A percentile compares a stretch with the other conserved stretches of the same genome.
Evolutionary conservation across 768 basidiomycete genomes (phyloP).

Genomic region (Amanita exitialis): DNA sequence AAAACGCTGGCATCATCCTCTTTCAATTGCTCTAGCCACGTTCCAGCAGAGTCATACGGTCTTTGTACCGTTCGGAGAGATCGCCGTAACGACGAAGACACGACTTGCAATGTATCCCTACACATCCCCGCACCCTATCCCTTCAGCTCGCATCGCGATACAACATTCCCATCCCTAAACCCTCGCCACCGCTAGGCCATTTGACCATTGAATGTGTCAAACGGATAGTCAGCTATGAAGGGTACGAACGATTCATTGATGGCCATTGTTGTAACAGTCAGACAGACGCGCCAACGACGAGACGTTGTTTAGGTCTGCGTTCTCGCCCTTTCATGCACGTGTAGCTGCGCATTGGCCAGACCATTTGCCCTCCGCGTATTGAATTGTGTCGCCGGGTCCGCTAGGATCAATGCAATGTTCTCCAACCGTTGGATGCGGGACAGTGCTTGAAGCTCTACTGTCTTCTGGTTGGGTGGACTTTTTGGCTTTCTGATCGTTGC

Average conservation of each 20-base stretch:
- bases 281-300: not conserved
- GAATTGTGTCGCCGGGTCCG: constrained; percentile 1
- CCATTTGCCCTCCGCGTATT: not conserved
- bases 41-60: constrained; percentile 5
- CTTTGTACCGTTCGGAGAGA: not conserved
- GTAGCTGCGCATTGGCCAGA: constrained; percentile 5
- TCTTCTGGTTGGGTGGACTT: not conserved
- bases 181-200: not conserved
- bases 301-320: not conserved
- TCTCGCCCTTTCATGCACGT: constrained; percentile 3
- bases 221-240: not conserved
- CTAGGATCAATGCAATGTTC: not conserved
- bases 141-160: not conserved
- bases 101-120: constrained; percentile 9
- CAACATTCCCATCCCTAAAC: not conserved
- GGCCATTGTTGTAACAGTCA: not conserved
- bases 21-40: constrained; percentile 9
- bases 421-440: not conserved
- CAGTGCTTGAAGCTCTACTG: constrained; percentile 1
- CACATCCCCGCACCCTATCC: not conserved
- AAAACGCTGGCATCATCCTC: constrained; percentile 58
- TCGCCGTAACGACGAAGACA: constrained; percentile 3
- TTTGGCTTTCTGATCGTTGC: not conserved
- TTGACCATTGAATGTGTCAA: constrained; percentile 2
- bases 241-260: not conserved